Percentiles rank a stretch among this genome's conserved stretches.
These are phyloP conservation scores for Ophiostoma ips DNA, from an alignment of 2,329 filamentous ascomycete species.

Conservation along the genomic window DNA sequence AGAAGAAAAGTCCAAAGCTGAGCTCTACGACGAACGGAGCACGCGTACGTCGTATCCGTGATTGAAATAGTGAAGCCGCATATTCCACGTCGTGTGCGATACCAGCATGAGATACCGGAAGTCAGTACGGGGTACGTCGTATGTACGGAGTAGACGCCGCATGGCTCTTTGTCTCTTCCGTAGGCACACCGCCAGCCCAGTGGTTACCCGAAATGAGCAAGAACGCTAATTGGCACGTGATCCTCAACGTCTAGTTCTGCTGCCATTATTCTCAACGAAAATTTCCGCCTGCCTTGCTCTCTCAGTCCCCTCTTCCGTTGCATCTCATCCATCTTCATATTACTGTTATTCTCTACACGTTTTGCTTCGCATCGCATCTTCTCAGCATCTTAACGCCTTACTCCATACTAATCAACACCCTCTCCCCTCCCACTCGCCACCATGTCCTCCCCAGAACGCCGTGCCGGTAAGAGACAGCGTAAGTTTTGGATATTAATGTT, in stretches of 20 bases:
- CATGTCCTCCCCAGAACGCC: constrained; percentile 15
- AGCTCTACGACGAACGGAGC: no score
- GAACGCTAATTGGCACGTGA: background rate
- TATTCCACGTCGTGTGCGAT: no score
- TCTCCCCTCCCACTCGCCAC: background rate
- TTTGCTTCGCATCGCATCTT: background rate
- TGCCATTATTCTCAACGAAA: background rate
- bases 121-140: no score
- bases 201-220: background rate
- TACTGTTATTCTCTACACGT: background rate
- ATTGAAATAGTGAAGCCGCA: no score
- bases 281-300: background rate
- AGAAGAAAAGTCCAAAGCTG: no score
- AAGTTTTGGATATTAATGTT: constrained; percentile 12
- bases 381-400: background rate
- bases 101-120: no score
- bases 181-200: no score
- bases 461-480: constrained; percentile 20
- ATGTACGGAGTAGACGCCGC: no score
- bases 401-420: no score
- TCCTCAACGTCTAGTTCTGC: background rate
- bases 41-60: no score
- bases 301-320: background rate
- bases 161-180: no score
- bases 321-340: no score